Evolutionary conservation across 1,284 basidiomycete species (phyloP).

Genomic region (Coniophora puteana): DNA sequence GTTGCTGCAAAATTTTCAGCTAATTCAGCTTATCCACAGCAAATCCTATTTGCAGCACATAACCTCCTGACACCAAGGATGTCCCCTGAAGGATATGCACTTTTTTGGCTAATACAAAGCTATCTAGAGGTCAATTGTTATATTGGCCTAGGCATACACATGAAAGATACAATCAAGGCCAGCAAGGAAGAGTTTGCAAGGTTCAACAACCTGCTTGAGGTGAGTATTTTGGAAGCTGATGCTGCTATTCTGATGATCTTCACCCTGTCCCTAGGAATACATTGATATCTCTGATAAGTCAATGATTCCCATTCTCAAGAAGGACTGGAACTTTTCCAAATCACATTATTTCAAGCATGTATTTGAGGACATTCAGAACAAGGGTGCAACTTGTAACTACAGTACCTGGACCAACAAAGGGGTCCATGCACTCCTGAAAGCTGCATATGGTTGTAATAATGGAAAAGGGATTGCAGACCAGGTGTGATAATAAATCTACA

Average conservation of each 20-base stretch:
- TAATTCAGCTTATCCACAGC: too few species aligned
- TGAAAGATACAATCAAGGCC: slow-evolving; percentile 21
- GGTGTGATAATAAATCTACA: too few species aligned
- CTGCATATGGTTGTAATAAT: slow-evolving; percentile 26
- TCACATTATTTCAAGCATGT: slow-evolving; percentile 27
- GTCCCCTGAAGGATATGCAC: slow-evolving; percentile 13
- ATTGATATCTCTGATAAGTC: not conserved
- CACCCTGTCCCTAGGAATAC: slow-evolving; percentile 5
- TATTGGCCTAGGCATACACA: slow-evolving; percentile 28
- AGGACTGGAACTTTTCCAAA: slow-evolving; percentile 35
- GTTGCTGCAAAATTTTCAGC: too few species aligned
- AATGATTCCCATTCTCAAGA: slow-evolving; percentile 4
- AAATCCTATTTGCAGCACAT: too few species aligned
- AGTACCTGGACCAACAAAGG: slow-evolving; percentile 32
- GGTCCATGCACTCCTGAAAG: slow-evolving; percentile 26
- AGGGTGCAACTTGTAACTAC: slow-evolving; percentile 28
- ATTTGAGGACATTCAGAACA: slow-evolving; percentile 28
- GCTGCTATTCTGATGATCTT: too few species aligned
- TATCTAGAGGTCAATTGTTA: slow-evolving; percentile 30
- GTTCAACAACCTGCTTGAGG: slow-evolving; percentile 19
- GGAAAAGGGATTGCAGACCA: slow-evolving; percentile 28
- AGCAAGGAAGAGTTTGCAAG: slow-evolving; percentile 17
- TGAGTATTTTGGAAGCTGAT: too few species aligned
- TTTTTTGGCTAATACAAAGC: slow-evolving; percentile 22
- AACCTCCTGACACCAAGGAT: too few species aligned